These are phyloP conservation scores for Inga leiocalycina DNA, from an alignment of 306 rosid species.

Conservation along the genomic window DNA sequence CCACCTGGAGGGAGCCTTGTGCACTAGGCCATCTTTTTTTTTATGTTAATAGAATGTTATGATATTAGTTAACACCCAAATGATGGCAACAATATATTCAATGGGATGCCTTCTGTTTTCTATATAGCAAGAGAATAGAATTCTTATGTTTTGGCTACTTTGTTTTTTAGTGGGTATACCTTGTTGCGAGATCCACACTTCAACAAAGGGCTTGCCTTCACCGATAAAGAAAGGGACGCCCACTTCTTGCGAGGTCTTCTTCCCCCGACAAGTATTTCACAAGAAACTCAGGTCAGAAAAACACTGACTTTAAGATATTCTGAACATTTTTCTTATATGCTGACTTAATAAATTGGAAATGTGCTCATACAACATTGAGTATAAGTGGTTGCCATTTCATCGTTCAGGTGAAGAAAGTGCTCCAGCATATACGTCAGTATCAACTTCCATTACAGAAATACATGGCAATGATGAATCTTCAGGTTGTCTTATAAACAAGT, in stretches of 20 bases:
- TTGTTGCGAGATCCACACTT: constrained; percentile 92
- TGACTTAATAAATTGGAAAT: not conserved
- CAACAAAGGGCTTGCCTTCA: constrained; percentile 96
- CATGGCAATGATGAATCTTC: constrained; percentile 99
- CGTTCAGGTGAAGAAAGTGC: constrained; percentile 88
- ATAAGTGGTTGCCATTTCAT: constrained; percentile 8
- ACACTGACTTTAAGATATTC: constrained; percentile 15
- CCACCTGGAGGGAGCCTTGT: too few species aligned
- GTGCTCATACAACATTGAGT: not conserved
- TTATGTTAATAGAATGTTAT: not conserved
- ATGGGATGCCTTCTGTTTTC: not conserved
- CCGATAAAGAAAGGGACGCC: constrained; percentile 89
- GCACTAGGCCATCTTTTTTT: too few species aligned
- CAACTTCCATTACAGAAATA: constrained; percentile 90
- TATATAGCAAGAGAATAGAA: not conserved
- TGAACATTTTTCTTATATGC: not conserved
- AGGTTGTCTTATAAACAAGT: constrained; percentile 50
- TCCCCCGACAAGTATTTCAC: constrained; percentile 79
- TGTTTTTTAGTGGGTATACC: constrained; percentile 73
- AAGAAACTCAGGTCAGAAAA: constrained; percentile 95
- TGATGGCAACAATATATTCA: not conserved
- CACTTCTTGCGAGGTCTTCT: constrained; percentile 98
- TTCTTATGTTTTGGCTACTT: not conserved
- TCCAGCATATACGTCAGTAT: constrained; percentile 83
- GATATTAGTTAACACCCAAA: not conserved